A percentile compares a stretch with the other conserved stretches of the same genome.
These are phyloP conservation scores for Nigrospora oryzae DNA, from an alignment of 2,329 filamentous ascomycete species.

Conservation along the genomic window DNA sequence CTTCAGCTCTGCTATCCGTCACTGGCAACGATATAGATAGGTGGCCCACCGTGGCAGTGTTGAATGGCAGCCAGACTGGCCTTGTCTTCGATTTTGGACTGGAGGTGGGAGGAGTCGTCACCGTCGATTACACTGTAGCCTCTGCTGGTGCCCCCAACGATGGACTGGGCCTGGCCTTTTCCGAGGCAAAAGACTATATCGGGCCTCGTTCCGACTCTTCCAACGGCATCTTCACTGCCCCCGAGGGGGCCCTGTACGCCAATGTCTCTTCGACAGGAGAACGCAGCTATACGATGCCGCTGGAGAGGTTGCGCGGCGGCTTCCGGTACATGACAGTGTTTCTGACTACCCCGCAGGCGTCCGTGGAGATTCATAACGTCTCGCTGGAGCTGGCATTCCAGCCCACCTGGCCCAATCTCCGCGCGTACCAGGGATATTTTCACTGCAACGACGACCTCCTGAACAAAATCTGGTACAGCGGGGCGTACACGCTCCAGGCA, in stretches of 20 bases:
- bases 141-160: slow-evolving; percentile 13
- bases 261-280: slow-evolving; percentile 22
- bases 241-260: slow-evolving; percentile 27
- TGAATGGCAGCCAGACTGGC: slow-evolving; percentile 7
- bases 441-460: slow-evolving; percentile 39
- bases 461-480: slow-evolving; percentile 48
- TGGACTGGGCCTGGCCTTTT: slow-evolving; percentile 30
- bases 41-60: slow-evolving; percentile 4
- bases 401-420: slow-evolving; percentile 34
- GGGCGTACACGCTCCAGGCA: slow-evolving; percentile 41
- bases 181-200: slow-evolving; percentile 31
- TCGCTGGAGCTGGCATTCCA: slow-evolving; percentile 18
- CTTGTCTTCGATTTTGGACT: slow-evolving; percentile 17
- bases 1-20: slow-evolving; percentile 28
- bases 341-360: slow-evolving; percentile 18
- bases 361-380: slow-evolving; percentile 12
- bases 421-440: slow-evolving; percentile 44
- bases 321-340: slow-evolving; percentile 34
- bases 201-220: slow-evolving; percentile 31
- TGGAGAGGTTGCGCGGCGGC: slow-evolving; percentile 28
- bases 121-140: slow-evolving; percentile 13
- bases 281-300: slow-evolving; percentile 27
- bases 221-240: slow-evolving; percentile 20
- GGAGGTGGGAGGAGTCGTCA: slow-evolving; percentile 18
- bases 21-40: slow-evolving; percentile 7